Conservation (phyloP, 352 stramenopile genomes). For the Globisporangium spinosum region DNA sequence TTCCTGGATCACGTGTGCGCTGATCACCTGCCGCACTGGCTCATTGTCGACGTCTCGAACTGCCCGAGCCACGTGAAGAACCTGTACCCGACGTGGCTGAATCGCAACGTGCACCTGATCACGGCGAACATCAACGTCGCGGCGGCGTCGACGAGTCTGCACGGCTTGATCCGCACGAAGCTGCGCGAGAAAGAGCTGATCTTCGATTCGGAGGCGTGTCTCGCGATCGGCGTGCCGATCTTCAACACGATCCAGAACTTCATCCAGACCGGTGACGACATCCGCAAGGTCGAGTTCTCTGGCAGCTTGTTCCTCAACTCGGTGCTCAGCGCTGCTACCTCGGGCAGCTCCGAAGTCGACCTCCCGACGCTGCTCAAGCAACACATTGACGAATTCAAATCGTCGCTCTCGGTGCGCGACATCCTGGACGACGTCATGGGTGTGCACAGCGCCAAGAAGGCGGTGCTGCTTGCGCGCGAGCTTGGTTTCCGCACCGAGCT, state of each 20-base stretch:
- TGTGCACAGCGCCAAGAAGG: constrained; percentile 84
- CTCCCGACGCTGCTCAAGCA: constrained; percentile 66
- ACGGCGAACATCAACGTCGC: constrained; percentile 91
- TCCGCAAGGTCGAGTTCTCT: constrained; percentile 88
- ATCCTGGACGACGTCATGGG: constrained; percentile 93
- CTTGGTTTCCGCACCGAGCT: constrained; percentile 85
- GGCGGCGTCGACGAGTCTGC: constrained; percentile 62
- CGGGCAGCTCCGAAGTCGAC: constrained; percentile 30
- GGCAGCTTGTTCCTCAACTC: constrained; percentile 86
- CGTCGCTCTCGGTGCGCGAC: constrained; percentile 51
- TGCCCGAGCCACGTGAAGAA: constrained; percentile 72
- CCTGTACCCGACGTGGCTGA: constrained; percentile 90
- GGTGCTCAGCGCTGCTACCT: constrained; percentile 52
- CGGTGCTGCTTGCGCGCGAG: constrained; percentile 92
- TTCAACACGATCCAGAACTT: constrained; percentile 92
- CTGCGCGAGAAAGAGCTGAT: constrained; percentile 85
- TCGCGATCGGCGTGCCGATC: constrained; percentile 88
- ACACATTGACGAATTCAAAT: constrained; percentile 51
- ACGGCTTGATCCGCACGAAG: constrained; percentile 66
- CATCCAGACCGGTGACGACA: constrained; percentile 89
- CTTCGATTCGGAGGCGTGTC: constrained; percentile 80
- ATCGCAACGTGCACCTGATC: constrained; percentile 89
- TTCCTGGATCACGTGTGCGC: constrained; percentile 81
- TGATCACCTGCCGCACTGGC: constrained; percentile 88
- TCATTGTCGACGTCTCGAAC: constrained; percentile 94